Evolutionary conservation across 305 asterid genomes (phyloP).

Genomic region (Withania somnifera): DNA sequence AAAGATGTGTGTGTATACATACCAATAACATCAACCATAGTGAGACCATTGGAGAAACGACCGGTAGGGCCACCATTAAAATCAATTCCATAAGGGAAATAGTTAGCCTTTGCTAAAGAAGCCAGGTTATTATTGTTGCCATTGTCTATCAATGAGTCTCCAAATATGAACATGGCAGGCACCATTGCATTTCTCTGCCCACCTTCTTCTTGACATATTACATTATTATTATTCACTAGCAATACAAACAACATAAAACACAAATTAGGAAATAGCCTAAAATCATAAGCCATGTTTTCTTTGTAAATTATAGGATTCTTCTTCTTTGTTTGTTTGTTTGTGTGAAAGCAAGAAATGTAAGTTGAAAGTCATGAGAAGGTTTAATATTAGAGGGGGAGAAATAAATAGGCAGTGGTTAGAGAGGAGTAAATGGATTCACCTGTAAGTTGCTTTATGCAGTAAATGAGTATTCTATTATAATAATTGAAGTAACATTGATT

Average conservation of each 20-base stretch:
- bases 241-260: slow-evolving; percentile 4
- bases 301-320: too few relatives aligned
- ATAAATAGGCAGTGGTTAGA: not conserved
- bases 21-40: slow-evolving; percentile 86
- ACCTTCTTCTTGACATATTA: slow-evolving; percentile 10
- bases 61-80: slow-evolving; percentile 85
- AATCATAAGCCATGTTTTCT: slow-evolving; percentile 11
- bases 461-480: not conserved
- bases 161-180: slow-evolving; percentile 75
- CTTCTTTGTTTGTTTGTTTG: too few relatives aligned
- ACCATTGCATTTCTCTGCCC: slow-evolving; percentile 24
- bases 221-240: slow-evolving; percentile 3
- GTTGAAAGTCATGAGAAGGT: not conserved
- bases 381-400: not conserved
- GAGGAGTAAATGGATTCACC: slow-evolving; percentile 9
- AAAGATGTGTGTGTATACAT: not conserved
- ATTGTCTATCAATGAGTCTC: slow-evolving; percentile 65
- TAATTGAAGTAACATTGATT: not conserved
- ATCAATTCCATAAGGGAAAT: slow-evolving; percentile 74
- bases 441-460: not conserved
- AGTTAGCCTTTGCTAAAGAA: slow-evolving; percentile 79
- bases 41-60: slow-evolving; percentile 72
- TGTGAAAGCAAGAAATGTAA: not conserved
- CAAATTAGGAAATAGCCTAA: not conserved
- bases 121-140: slow-evolving; percentile 62